Evolutionary conservation across 2,329 filamentous ascomycete species (phyloP).

Genomic region (Xylaria hypoxylon): DNA sequence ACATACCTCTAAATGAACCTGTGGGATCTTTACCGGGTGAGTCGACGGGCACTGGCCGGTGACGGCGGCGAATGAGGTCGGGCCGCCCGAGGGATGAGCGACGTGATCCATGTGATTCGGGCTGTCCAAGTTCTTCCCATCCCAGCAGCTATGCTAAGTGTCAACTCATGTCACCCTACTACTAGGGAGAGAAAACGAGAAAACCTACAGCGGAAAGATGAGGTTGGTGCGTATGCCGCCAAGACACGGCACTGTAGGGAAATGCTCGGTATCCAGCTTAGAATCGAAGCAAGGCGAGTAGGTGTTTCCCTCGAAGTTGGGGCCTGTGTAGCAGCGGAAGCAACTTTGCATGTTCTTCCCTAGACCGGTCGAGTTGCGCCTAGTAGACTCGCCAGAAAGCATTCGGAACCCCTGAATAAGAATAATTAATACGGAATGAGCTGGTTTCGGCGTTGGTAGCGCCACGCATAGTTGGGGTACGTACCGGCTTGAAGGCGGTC

Average conservation of each 20-base stretch:
- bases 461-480: too few species aligned
- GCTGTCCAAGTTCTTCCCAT: conserved; percentile 62
- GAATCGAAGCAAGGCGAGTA: conserved; percentile 56
- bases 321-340: conserved; percentile 56
- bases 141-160: conserved; percentile 57
- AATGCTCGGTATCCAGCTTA: conserved; percentile 57
- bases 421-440: conserved; percentile 51
- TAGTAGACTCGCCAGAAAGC: conserved; percentile 53
- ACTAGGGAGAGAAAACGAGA: background rate
- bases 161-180: too few species aligned
- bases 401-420: conserved; percentile 57
- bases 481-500: conserved; percentile 59
- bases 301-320: conserved; percentile 55
- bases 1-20: conserved; percentile 36
- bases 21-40: conserved; percentile 39
- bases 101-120: conserved; percentile 55
- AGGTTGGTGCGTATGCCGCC: conserved; percentile 38
- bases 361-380: conserved; percentile 45
- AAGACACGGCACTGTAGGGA: conserved; percentile 43
- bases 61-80: conserved; percentile 34
- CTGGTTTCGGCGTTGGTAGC: background rate
- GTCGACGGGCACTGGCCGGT: conserved; percentile 35
- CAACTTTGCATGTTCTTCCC: conserved; percentile 52
- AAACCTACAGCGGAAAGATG: conserved; percentile 35
- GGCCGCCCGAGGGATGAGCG: conserved; percentile 30